Conservation (phyloP, 495 filamentous ascomycete species). For the Aspergillus wentii region DNA sequence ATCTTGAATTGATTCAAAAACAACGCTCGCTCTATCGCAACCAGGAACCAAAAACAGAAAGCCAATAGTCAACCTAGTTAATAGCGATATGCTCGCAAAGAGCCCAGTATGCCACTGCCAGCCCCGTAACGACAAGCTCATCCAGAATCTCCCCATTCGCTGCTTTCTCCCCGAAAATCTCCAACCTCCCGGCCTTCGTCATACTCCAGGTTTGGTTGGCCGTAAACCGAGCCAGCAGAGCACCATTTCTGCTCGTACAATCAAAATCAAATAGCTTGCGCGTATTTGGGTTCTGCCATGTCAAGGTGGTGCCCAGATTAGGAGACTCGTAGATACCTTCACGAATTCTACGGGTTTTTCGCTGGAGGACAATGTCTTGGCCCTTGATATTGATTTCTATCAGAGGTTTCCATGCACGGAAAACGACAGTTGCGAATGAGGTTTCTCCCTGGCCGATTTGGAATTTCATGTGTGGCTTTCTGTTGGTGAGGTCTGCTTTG, state of each 20-base stretch:
- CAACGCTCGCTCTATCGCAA: no score
- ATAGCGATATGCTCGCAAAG: no score
- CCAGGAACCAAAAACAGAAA: no score
- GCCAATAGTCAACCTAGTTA: no score
- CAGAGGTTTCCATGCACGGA: slow-evolving; percentile 7
- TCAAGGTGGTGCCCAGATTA: slow-evolving; percentile 1
- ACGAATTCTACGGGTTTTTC: slow-evolving; percentile 1
- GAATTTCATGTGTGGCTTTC: slow-evolving; percentile 14
- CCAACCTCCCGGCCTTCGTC: slow-evolving; percentile 9
- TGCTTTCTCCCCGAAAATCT: not conserved
- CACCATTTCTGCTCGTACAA: slow-evolving; percentile 3
- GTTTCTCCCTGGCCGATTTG: slow-evolving; percentile 1
- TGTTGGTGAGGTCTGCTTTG: slow-evolving; percentile 6
- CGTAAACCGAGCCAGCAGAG: slow-evolving; percentile 2
- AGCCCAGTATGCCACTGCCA: slow-evolving; percentile 11
- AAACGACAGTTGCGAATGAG: slow-evolving; percentile 9
- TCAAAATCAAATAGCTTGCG: slow-evolving; percentile 4
- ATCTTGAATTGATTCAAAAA: no score
- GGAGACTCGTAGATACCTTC: slow-evolving; percentile 4
- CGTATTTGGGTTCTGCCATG: slow-evolving; percentile 1
- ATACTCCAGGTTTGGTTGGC: not conserved
- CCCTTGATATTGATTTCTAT: slow-evolving; percentile 12
- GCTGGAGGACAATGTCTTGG: slow-evolving; percentile 3
- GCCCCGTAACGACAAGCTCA: slow-evolving; percentile 12
- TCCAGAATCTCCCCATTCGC: not conserved